Evolutionary conservation across 2,329 filamentous ascomycete genomes (phyloP), one percentile per base, ranked within the genome.

Genomic region (Claviceps cyperi): DNA sequence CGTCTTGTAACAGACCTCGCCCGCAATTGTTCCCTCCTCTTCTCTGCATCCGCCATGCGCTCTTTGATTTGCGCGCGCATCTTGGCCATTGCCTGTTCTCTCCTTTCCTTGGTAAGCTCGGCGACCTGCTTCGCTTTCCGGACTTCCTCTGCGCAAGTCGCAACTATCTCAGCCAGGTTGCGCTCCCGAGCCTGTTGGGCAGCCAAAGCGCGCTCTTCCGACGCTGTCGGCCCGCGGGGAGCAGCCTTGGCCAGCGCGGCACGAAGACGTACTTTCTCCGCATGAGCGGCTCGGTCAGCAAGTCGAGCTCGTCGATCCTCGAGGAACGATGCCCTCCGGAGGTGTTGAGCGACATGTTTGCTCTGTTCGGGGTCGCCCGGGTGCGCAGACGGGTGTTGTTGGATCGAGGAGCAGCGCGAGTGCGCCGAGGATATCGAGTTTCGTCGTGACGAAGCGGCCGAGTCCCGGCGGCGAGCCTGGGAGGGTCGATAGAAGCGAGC

Each of bases 121-220:
- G 86, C 86, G n/a, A 90, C 75, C 47, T 84, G 83, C 70, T 91
- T 91, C 48, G 86, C 86, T 55, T 85, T 77, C 61, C 84, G 81
- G 15, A 92, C 86, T 62, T 92, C 86, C 64, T 89, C 86, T 19
- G 86, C 86, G 61, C 86, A 91, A 53, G 80, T 76, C 46, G 86
- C 84, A 4, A 86, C 84, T 43, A 91, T 89, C 63, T 90, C 86
- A 8, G 84, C 86, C 17, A 92, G 68, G 57, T 90, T 87, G 58
- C 84, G 84, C 68, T 91, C 84, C 51, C 87, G 77, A 1, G 86
- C 83, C 55, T 87, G 77, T 54, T 88, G 81, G 5, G 86, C 86
- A 5, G 86, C 86, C 52, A 89, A 68, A 3, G 86, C 84, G 47
- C 83, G 75, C 64, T 90, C 85, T 62, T 91, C 86, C 43, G 81